Evolutionary conservation across 805 yeast genomes (phyloP).

Genomic region (Jamesozyma spencerorum): DNA sequence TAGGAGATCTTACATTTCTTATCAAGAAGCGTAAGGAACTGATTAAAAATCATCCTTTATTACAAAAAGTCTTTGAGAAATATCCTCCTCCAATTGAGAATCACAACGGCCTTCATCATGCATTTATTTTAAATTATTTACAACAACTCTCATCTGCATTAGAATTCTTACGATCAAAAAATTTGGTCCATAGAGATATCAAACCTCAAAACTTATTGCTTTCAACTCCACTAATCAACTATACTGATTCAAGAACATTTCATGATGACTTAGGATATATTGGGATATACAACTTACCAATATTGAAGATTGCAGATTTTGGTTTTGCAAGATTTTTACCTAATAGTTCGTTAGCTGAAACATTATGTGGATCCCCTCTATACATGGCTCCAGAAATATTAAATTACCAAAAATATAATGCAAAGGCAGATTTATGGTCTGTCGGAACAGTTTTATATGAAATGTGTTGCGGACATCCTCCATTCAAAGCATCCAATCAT

Average conservation of each 20-base stretch:
- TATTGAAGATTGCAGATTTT: conserved; percentile 90
- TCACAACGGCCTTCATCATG: conserved; percentile 70
- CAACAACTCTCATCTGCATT: conserved; percentile 82
- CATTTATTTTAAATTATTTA: conserved; percentile 71
- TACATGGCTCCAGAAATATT: conserved; percentile 98
- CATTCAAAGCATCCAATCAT: conserved; percentile 89
- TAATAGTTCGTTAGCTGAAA: conserved; percentile 88
- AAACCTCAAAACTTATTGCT: conserved; percentile 75
- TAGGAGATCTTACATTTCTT: conserved; percentile 87
- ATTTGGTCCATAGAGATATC: conserved; percentile 85
- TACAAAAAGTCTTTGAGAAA: conserved; percentile 63
- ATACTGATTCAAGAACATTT: conserved; percentile 45
- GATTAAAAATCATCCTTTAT: conserved; percentile 64
- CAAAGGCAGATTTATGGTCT: conserved; percentile 96
- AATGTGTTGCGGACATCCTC: conserved; percentile 95
- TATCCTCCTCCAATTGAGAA: conserved; percentile 73
- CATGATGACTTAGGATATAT: conserved; percentile 43
- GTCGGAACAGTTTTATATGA: conserved; percentile 95
- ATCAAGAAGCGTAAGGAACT: conserved; percentile 70
- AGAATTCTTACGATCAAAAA: conserved; percentile 68
- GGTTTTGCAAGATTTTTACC: conserved; percentile 96
- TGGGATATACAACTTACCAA: conserved; percentile 84
- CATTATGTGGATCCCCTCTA: conserved; percentile 93
- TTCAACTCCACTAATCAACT: conserved; percentile 63
- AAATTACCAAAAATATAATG: conserved; percentile 89